These are phyloP conservation scores for Wickerhamiella azyma DNA, from an alignment of 805 yeast genomes.

Conservation along the genomic window DNA sequence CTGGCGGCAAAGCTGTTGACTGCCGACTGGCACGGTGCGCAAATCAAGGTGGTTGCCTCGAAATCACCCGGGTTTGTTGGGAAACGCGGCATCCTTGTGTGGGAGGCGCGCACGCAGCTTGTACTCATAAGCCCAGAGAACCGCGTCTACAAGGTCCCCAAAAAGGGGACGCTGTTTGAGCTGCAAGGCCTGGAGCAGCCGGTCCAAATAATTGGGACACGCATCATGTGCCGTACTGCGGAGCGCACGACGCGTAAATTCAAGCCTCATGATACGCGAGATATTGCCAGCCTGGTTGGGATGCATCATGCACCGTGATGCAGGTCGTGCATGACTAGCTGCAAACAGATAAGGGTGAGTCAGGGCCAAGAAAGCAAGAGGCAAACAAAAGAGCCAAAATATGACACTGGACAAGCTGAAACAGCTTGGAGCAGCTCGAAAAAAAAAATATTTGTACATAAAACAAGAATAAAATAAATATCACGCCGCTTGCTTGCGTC, in stretches of 20 bases:
- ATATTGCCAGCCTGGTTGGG: slow-evolving; percentile 24
- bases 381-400: background rate
- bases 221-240: slow-evolving; percentile 58
- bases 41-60: slow-evolving; percentile 43
- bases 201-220: slow-evolving; percentile 61
- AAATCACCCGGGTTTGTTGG: slow-evolving; percentile 47
- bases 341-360: background rate
- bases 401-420: background rate
- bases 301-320: background rate
- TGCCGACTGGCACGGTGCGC: slow-evolving; percentile 76
- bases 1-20: slow-evolving; percentile 37
- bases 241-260: slow-evolving; percentile 79
- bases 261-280: slow-evolving; percentile 64
- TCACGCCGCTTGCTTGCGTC: slow-evolving; percentile 1
- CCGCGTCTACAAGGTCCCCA: slow-evolving; percentile 40
- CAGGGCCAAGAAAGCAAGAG: too few species aligned
- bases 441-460: background rate
- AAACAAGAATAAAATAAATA: background rate
- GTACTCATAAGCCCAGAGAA: slow-evolving; percentile 41
- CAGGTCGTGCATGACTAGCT: background rate
- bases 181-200: slow-evolving; percentile 29
- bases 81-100: slow-evolving; percentile 56
- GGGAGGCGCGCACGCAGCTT: slow-evolving; percentile 70
- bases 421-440: too few species aligned
- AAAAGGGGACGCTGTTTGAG: slow-evolving; percentile 50